Evolutionary conservation across 2,329 filamentous ascomycete genomes (phyloP).

Genomic region (Botrytis squamosa): DNA sequence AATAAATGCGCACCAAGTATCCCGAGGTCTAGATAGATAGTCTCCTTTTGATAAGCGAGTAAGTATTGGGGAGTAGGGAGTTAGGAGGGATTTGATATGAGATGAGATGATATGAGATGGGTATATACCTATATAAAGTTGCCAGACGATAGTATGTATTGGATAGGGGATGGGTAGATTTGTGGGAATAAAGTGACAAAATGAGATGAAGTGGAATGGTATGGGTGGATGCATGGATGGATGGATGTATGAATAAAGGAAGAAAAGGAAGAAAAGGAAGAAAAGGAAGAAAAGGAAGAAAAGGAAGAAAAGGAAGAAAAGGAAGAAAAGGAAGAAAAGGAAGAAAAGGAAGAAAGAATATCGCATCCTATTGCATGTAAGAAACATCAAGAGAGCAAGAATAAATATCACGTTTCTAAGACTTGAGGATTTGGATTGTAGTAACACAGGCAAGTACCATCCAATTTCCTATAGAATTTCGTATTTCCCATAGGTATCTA

Average conservation of each 20-base stretch:
- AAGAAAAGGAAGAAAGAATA: too few species aligned
- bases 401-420: rapidly evolving
- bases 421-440: background rate
- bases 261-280: too few species aligned
- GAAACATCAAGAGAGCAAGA: background rate
- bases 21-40: too few species aligned
- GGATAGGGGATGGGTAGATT: background rate
- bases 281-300: too few species aligned
- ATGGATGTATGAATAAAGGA: too few species aligned
- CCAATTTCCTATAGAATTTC: background rate
- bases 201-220: background rate
- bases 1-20: too few species aligned
- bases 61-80: background rate
- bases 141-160: background rate
- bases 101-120: background rate
- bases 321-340: too few species aligned
- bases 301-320: too few species aligned
- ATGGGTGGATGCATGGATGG: too few species aligned
- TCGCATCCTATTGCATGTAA: rapidly evolving
- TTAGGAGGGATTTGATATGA: background rate
- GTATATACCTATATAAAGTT: background rate
- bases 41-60: background rate
- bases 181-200: background rate
- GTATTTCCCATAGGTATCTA: background rate
- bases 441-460: background rate